Evolutionary conservation across 805 yeast species (phyloP).

Genomic region (Kuraishia floccosa): DNA sequence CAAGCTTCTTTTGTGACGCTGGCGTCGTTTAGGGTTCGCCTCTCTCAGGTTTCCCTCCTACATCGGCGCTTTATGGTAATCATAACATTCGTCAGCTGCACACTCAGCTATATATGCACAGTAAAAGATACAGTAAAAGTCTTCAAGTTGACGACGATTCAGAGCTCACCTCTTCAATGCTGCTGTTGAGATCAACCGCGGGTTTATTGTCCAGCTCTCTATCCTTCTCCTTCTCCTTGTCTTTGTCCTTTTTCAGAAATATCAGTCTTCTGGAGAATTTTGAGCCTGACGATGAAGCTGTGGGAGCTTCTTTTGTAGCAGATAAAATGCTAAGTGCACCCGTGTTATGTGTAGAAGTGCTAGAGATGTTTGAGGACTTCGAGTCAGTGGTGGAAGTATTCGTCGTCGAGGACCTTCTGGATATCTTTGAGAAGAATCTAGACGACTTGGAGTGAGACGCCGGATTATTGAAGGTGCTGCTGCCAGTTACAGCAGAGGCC

Average conservation of each 20-base stretch:
- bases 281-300: slow-evolving; percentile 2
- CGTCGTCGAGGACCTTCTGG: slow-evolving; percentile 11
- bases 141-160: no score
- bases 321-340: slow-evolving; percentile 1
- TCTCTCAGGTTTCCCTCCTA: no score
- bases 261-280: slow-evolving; percentile 15
- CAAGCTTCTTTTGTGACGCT: not conserved
- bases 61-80: no score
- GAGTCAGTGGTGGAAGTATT: slow-evolving; percentile 3
- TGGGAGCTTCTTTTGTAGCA: not conserved
- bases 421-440: slow-evolving; percentile 16
- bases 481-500: not conserved
- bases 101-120: no score
- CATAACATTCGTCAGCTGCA: no score
- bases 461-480: slow-evolving; percentile 2
- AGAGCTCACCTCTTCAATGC: slow-evolving; percentile 8
- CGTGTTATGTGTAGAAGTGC: slow-evolving; percentile 2
- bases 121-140: no score
- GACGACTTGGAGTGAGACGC: slow-evolving; percentile 13
- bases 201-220: slow-evolving; percentile 7
- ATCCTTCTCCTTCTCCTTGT: slow-evolving; percentile 14
- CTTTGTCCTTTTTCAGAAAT: slow-evolving; percentile 17
- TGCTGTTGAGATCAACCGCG: slow-evolving; percentile 3
- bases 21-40: not conserved
- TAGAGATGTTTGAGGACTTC: slow-evolving; percentile 1